Percentiles rank a stretch among this genome's conserved stretches.
These are phyloP conservation scores for Inonotus obliquus DNA, from an alignment of 1,284 basidiomycete genomes.

Conservation along the genomic window DNA sequence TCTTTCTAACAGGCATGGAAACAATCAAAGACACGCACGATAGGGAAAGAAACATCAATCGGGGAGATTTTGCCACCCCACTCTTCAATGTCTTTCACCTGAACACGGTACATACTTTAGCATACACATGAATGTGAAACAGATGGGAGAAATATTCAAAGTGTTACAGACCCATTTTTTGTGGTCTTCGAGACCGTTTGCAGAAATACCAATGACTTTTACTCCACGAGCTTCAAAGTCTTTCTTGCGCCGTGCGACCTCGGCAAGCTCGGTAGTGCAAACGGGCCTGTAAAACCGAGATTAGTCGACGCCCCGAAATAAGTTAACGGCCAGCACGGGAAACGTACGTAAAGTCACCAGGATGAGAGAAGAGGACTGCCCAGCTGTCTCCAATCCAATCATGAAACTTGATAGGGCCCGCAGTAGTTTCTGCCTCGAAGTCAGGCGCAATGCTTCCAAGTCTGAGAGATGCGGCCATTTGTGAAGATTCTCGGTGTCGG, in stretches of 20 bases:
- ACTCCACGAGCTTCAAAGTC: slow-evolving; percentile 89
- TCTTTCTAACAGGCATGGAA: slow-evolving; percentile 6
- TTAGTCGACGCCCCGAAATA: too few species aligned
- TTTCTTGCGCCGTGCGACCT: slow-evolving; percentile 80
- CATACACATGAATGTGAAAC: background rate
- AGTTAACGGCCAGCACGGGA: background rate
- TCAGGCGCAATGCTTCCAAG: slow-evolving; percentile 78
- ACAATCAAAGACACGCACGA: slow-evolving; percentile 47
- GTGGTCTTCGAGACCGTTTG: slow-evolving; percentile 87
- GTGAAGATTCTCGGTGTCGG: background rate
- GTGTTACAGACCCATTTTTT: slow-evolving; percentile 66
- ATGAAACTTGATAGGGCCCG: slow-evolving; percentile 82
- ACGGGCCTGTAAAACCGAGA: slow-evolving; percentile 83
- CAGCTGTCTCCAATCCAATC: slow-evolving; percentile 88
- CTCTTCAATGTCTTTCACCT: slow-evolving; percentile 77
- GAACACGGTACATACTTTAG: background rate
- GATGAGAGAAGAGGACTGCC: slow-evolving; percentile 41
- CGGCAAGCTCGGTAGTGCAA: slow-evolving; percentile 96
- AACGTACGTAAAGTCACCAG: slow-evolving; percentile 17
- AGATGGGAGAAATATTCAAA: background rate
- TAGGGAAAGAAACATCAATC: slow-evolving; percentile 85
- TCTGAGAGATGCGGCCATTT: slow-evolving; percentile 39
- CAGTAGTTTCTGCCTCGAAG: slow-evolving; percentile 80
- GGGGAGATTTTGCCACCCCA: slow-evolving; percentile 62
- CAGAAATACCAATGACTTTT: slow-evolving; percentile 93